Conservation (phyloP, 768 basidiomycete genomes). For the Trametes meyenii region DNA sequence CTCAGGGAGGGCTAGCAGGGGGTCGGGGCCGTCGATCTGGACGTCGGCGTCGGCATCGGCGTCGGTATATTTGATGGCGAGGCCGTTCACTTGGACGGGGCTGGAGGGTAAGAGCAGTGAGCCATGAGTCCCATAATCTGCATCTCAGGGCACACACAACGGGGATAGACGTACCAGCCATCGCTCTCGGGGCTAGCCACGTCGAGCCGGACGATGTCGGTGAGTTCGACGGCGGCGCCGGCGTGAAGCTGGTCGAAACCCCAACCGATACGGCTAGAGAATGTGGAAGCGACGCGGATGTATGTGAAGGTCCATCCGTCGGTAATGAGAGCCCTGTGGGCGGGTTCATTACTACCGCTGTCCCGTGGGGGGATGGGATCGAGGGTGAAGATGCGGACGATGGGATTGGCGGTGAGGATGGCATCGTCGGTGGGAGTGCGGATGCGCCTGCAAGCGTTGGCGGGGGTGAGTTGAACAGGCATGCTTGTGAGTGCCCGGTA, state of each 20-base stretch:
- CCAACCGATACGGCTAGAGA: not conserved
- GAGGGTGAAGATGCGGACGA: constrained; percentile 4
- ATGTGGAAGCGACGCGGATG: not conserved
- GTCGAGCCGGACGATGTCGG: not conserved
- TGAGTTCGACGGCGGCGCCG: constrained; percentile 2
- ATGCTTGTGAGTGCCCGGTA: not conserved
- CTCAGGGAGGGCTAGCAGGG: too few species aligned
- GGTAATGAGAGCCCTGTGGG: not conserved
- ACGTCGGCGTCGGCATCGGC: not conserved
- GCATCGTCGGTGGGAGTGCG: not conserved
- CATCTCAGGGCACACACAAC: too few species aligned
- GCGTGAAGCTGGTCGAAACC: not conserved
- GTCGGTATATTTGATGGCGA: not conserved
- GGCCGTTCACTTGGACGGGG: not conserved
- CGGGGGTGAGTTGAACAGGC: not conserved
- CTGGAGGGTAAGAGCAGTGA: not conserved
- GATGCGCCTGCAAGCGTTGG: not conserved
- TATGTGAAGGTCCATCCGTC: not conserved
- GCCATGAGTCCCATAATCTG: too few species aligned
- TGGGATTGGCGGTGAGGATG: not conserved
- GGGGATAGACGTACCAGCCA: too few species aligned
- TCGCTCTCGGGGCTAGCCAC: not conserved
- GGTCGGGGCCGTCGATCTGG: not conserved
- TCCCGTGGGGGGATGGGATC: not conserved
- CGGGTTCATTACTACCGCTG: not conserved